These are phyloP conservation scores for Aspergillus funiculosus DNA, from an alignment of 495 filamentous ascomycete genomes.

Conservation along the genomic window DNA sequence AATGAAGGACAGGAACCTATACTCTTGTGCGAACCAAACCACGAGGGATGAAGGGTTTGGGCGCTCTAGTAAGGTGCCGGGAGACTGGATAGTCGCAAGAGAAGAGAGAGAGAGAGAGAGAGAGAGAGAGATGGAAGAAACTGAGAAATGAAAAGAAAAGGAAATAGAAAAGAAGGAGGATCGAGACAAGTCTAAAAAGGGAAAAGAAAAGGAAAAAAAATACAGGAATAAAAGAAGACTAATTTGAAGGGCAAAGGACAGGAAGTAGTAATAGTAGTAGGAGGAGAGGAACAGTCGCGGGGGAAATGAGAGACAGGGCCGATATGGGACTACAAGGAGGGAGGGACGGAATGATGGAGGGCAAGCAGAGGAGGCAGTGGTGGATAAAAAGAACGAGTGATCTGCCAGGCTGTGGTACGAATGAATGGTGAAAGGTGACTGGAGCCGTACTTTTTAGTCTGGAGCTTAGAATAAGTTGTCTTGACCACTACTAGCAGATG, in stretches of 20 bases:
- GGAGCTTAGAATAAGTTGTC: conserved; percentile 13
- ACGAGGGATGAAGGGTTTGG: conserved; percentile 11
- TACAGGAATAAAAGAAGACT: conserved; percentile 25
- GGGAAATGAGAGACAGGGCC: conserved; percentile 36
- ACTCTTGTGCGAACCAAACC: conserved; percentile 17
- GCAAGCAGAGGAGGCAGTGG: conserved; percentile 18
- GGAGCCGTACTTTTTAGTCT: conserved; percentile 29
- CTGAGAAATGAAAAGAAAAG: conserved; percentile 21
- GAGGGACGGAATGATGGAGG: conserved; percentile 17
- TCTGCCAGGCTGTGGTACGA: conserved; percentile 40
- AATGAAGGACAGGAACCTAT: conserved; percentile 36
- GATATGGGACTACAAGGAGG: conserved; percentile 25
- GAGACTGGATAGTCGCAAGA: conserved; percentile 25
- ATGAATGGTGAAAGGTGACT: conserved; percentile 29
- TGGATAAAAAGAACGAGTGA: conserved; percentile 44
- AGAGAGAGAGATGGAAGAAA: conserved; percentile 25
- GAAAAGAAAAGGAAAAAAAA: conserved; percentile 23
- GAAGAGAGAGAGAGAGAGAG: conserved; percentile 29
- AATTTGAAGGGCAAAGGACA: conserved; percentile 17
- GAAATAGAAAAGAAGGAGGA: conserved; percentile 19
- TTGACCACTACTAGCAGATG: no score
- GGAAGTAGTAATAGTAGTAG: no score
- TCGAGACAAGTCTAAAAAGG: conserved; percentile 26
- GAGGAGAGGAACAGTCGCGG: conserved; percentile 27
- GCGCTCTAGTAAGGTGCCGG: conserved; percentile 16